phyloP scores from a whole-genome alignment of 345 rosid species.

The Noccaea caerulescens region DNA sequence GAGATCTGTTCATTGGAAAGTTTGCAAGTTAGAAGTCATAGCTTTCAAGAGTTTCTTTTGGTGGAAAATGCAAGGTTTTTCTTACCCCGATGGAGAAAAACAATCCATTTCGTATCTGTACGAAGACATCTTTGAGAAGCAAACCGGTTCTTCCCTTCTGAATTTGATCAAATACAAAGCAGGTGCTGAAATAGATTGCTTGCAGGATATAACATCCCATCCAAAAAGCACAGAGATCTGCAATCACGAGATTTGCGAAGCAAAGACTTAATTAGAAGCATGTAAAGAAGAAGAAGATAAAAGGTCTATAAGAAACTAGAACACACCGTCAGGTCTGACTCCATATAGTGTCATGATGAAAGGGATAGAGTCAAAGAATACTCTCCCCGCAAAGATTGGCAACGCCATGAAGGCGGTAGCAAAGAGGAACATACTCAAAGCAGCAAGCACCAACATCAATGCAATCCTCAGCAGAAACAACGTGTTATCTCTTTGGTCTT shows the following conservation, averaged over 20 bases:
- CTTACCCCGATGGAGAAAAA: constrained; percentile 34
- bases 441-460: constrained; percentile 33
- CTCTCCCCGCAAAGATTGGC: constrained; percentile 34
- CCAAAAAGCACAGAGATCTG: constrained; percentile 30
- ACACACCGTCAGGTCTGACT: constrained; percentile 25
- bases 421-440: constrained; percentile 21
- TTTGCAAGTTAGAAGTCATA: constrained; percentile 21
- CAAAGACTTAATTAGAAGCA: not conserved
- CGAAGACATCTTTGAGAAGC: constrained; percentile 24
- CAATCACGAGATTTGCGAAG: not conserved
- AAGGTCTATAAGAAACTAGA: constrained; percentile 1
- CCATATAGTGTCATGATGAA: constrained; percentile 1
- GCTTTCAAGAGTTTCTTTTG: not conserved
- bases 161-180: constrained; percentile 22
- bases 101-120: not conserved
- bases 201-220: constrained; percentile 19
- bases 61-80: not conserved
- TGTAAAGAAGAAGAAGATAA: not conserved
- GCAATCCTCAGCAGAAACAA: constrained; percentile 28
- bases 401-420: constrained; percentile 29
- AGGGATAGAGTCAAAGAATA: not conserved
- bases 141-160: constrained; percentile 25
- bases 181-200: not conserved
- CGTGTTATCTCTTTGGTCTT: constrained; percentile 20
- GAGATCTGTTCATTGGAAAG: constrained; percentile 20